phyloP scores from a whole-genome alignment of 2,329 filamentous ascomycete species.

The Orbilia brochopaga region DNA sequence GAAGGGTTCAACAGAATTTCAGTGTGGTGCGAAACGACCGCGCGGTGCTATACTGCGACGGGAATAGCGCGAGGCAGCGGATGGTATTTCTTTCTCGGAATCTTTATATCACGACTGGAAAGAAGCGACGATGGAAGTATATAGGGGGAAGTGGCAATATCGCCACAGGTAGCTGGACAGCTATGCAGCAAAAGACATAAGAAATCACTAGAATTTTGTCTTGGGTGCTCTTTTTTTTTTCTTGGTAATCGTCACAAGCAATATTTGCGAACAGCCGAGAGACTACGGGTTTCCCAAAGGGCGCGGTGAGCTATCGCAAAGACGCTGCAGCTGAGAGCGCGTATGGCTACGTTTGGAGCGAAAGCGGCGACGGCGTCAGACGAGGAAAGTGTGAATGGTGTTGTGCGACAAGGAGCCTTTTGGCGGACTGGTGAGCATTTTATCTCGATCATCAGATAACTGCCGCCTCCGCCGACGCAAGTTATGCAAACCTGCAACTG shows the following conservation, averaged over 20 bases:
- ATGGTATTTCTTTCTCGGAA: slow-evolving; percentile 14
- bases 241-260: neutral
- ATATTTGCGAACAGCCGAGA: neutral
- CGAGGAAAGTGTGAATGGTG: neutral
- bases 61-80: slow-evolving; percentile 30
- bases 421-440: slow-evolving; percentile 8
- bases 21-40: neutral
- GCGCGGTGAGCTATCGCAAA: neutral
- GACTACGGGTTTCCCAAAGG: neutral
- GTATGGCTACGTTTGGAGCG: slow-evolving; percentile 9
- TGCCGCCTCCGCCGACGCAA: neutral
- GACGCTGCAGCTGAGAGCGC: neutral
- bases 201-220: too few relatives aligned
- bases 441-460: slow-evolving; percentile 43
- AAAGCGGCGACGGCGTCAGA: neutral
- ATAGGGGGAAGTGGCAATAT: neutral
- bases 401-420: slow-evolving; percentile 1
- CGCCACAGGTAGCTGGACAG: neutral
- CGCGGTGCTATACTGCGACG: slow-evolving; percentile 13
- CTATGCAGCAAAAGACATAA: too few relatives aligned
- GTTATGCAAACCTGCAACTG: too few relatives aligned
- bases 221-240: too few relatives aligned
- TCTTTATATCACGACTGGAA: slow-evolving; percentile 1
- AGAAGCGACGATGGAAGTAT: neutral
- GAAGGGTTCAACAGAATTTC: slow-evolving; percentile 33